Evolutionary conservation across 2,329 filamentous ascomycete species (phyloP).

Genomic region (Ilyonectria sp.): DNA sequence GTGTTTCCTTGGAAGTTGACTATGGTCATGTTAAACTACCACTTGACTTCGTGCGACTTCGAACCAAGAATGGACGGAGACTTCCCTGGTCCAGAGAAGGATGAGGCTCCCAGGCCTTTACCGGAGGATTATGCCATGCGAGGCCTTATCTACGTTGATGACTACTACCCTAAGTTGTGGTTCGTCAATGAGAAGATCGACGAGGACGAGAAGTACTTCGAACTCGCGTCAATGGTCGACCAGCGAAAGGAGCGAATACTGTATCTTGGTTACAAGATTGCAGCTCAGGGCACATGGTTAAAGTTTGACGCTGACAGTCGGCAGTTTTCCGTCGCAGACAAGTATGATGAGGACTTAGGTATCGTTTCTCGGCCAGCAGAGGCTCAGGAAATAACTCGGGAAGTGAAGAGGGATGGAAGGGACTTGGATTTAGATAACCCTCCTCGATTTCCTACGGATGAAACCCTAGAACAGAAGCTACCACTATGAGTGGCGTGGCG

Average conservation of each 20-base stretch:
- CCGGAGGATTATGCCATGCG: constrained; percentile 79
- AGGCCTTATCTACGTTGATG: constrained; percentile 73
- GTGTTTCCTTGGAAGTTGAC: constrained; percentile 67
- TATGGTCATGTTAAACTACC: constrained; percentile 57
- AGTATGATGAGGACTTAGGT: constrained; percentile 57
- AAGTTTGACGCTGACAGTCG: constrained; percentile 57
- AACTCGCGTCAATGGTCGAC: constrained; percentile 70
- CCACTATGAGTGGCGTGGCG: neutral
- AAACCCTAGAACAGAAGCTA: neutral
- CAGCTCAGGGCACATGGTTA: constrained; percentile 60
- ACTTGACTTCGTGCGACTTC: constrained; percentile 47
- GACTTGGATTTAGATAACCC: neutral
- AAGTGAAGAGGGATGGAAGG: neutral
- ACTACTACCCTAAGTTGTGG: constrained; percentile 72
- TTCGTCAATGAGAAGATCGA: constrained; percentile 72
- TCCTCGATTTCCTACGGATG: neutral
- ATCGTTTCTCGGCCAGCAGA: neutral
- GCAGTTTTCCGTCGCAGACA: constrained; percentile 56
- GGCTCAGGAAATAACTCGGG: neutral
- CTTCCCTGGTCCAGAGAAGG: constrained; percentile 64
- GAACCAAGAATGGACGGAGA: constrained; percentile 56
- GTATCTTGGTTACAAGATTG: constrained; percentile 68
- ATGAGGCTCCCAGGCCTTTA: constrained; percentile 66
- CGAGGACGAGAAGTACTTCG: constrained; percentile 78
- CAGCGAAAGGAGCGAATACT: constrained; percentile 73